phyloP scores from a whole-genome alignment of 768 basidiomycete genomes.

The Tricholoma terreum region DNA sequence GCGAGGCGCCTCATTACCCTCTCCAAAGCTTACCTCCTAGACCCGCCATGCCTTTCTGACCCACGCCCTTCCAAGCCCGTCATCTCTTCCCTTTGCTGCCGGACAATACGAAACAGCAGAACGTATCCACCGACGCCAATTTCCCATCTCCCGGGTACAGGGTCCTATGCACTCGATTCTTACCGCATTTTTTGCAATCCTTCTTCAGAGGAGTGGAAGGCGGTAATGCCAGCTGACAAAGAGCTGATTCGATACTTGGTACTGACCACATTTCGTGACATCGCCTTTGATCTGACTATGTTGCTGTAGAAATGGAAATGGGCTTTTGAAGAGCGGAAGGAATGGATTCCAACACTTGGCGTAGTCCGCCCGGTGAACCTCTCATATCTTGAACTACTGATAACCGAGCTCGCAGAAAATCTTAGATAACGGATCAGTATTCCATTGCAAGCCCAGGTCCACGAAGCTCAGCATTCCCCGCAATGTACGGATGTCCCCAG shows the following conservation, averaged over 20 bases:
- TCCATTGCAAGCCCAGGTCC: not conserved
- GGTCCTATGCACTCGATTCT: slow-evolving; percentile 72
- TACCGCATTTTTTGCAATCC: slow-evolving; percentile 66
- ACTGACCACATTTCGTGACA: slow-evolving; percentile 18
- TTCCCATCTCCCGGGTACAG: slow-evolving; percentile 61
- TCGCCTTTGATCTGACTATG: not conserved
- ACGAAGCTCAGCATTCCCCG: not conserved
- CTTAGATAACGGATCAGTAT: not conserved
- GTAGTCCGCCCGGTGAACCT: slow-evolving; percentile 34
- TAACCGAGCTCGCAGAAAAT: slow-evolving; percentile 31
- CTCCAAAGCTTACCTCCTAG: slow-evolving; percentile 48
- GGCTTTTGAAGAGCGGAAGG: slow-evolving; percentile 51
- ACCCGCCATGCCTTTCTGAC: slow-evolving; percentile 35
- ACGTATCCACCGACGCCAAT: slow-evolving; percentile 47
- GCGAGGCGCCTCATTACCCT: slow-evolving; percentile 53
- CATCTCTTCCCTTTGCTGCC: slow-evolving; percentile 6
- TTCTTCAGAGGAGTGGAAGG: slow-evolving; percentile 53
- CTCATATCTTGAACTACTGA: slow-evolving; percentile 37
- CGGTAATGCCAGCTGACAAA: slow-evolving; percentile 64
- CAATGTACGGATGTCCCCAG: not conserved
- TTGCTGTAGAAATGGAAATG: slow-evolving; percentile 64
- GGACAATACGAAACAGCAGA: slow-evolving; percentile 14
- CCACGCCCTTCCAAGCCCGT: slow-evolving; percentile 29
- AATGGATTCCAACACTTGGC: slow-evolving; percentile 49
- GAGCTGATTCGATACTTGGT: slow-evolving; percentile 67